phyloP scores from a whole-genome alignment of 306 rosid species.

The Cicer bijugum region DNA sequence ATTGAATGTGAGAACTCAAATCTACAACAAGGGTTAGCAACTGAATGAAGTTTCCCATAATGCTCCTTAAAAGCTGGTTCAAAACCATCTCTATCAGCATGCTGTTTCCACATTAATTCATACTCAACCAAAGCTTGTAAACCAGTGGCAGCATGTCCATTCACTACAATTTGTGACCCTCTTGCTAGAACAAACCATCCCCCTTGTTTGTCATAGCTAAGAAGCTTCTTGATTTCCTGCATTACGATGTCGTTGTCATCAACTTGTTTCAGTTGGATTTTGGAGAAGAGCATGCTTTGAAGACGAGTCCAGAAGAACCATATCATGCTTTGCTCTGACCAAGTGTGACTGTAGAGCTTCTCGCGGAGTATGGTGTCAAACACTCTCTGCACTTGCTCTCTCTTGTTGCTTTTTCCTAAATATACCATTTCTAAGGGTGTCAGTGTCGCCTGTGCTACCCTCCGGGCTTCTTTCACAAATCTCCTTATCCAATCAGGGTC shows the following conservation, averaged over 20 bases:
- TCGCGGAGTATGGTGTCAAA: conserved; percentile 46
- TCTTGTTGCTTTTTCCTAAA: conserved; percentile 61
- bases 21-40: conserved; percentile 48
- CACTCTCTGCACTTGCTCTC: conserved; percentile 53
- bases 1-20: conserved; percentile 51
- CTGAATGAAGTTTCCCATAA: conserved; percentile 43
- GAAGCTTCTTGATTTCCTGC: conserved; percentile 61
- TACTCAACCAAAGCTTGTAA: conserved; percentile 50
- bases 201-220: conserved; percentile 58
- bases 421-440: conserved; percentile 62
- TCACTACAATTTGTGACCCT: conserved; percentile 52
- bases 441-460: conserved; percentile 45
- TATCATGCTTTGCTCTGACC: conserved; percentile 60
- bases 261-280: conserved; percentile 55
- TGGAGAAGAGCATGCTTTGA: conserved; percentile 71
- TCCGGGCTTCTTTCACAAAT: conserved; percentile 57
- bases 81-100: conserved; percentile 49
- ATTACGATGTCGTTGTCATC: conserved; percentile 50
- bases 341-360: conserved; percentile 50
- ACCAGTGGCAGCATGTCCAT: conserved; percentile 54
- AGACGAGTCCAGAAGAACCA: conserved; percentile 76
- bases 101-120: conserved; percentile 51
- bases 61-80: conserved; percentile 50
- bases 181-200: conserved; percentile 59
- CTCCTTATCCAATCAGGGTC: conserved; percentile 59